These are phyloP conservation scores for Mycena albidolilacea DNA, from an alignment of 768 basidiomycete genomes.

Conservation along the genomic window DNA sequence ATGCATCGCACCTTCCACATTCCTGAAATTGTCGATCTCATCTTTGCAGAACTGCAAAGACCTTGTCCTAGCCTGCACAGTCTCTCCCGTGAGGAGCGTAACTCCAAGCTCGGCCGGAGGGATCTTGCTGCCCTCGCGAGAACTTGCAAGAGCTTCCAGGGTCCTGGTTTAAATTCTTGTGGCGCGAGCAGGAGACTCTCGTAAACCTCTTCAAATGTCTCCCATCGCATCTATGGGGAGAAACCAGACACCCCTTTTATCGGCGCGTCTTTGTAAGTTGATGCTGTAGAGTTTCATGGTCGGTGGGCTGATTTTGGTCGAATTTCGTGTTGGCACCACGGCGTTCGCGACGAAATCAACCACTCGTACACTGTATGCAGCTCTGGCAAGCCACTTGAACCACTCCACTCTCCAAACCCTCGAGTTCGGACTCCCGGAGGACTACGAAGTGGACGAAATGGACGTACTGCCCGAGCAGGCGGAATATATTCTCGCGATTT, in stretches of 20 bases:
- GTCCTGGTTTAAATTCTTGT: conserved; percentile 22
- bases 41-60: background rate
- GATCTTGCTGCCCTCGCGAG: conserved; percentile 21
- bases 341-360: background rate
- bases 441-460: background rate
- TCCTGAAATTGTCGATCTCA: background rate
- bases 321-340: background rate
- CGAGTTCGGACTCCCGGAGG: background rate
- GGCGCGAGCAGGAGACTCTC: conserved; percentile 20
- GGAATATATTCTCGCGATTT: background rate
- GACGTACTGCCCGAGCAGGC: background rate
- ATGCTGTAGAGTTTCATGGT: background rate
- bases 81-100: too few relatives aligned
- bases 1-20: conserved; percentile 4
- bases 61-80: background rate
- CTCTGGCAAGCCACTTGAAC: background rate
- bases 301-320: background rate
- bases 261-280: background rate
- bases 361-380: background rate
- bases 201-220: conserved; percentile 12
- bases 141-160: conserved; percentile 16
- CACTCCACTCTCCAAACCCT: background rate
- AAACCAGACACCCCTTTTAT: background rate
- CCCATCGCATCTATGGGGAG: conserved; percentile 15
- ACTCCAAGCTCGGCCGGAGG: too few relatives aligned